A percentile compares a stretch with the other conserved stretches of the same genome.
Conservation (phyloP, 495 filamentous ascomycete species). For the Margaritispora aquatica region DNA sequence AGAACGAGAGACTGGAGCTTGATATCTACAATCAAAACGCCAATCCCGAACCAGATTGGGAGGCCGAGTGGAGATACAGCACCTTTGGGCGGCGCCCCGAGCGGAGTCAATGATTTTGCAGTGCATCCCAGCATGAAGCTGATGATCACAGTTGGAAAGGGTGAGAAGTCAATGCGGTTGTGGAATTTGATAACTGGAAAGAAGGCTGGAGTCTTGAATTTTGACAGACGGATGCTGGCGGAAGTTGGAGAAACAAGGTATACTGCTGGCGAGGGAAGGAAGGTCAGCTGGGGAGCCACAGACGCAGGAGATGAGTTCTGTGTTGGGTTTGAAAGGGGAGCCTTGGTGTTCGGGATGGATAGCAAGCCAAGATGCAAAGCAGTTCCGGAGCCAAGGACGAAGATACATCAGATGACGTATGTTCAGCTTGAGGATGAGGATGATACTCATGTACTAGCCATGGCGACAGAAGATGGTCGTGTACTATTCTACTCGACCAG, state of each 20-base stretch:
- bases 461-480: slow-evolving; percentile 91
- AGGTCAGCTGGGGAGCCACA: slow-evolving; percentile 70
- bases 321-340: slow-evolving; percentile 82
- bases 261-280: slow-evolving; percentile 75
- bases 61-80: slow-evolving; percentile 89
- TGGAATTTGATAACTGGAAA: slow-evolving; percentile 98
- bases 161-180: slow-evolving; percentile 83
- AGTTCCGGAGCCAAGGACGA: slow-evolving; percentile 60
- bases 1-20: slow-evolving; percentile 85
- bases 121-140: slow-evolving; percentile 95
- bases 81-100: slow-evolving; percentile 69
- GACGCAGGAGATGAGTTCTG: slow-evolving; percentile 71
- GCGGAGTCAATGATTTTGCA: slow-evolving; percentile 92
- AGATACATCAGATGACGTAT: slow-evolving; percentile 78
- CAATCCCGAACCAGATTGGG: slow-evolving; percentile 74
- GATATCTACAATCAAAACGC: slow-evolving; percentile 84
- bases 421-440: slow-evolving; percentile 40
- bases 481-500: slow-evolving; percentile 77
- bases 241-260: slow-evolving; percentile 70
- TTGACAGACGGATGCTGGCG: slow-evolving; percentile 58
- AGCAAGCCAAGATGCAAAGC: slow-evolving; percentile 70
- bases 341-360: slow-evolving; percentile 80
- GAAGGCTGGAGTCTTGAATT: slow-evolving; percentile 87
- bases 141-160: slow-evolving; percentile 83
- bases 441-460: slow-evolving; percentile 51